phyloP scores from a whole-genome alignment of 2,329 filamentous ascomycete genomes.

The Xylaria arbuscula region DNA sequence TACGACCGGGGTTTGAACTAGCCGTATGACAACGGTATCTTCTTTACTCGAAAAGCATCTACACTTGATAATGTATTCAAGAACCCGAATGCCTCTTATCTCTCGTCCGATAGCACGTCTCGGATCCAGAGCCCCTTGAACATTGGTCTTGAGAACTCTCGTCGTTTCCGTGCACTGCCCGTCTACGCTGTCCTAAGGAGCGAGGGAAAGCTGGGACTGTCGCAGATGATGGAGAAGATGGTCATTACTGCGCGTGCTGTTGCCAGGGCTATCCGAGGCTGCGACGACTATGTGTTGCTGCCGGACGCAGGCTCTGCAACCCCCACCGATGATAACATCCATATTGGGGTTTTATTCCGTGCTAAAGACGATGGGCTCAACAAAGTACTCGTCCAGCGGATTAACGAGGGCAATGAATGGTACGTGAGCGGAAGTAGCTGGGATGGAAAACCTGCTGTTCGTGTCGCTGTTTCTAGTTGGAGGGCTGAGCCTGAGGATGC shows the following conservation, averaged over 20 bases:
- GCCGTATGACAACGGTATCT: constrained; percentile 93
- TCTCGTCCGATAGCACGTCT: constrained; percentile 58
- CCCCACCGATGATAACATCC: constrained; percentile 63
- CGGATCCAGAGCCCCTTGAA: constrained; percentile 83
- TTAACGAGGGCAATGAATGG: constrained; percentile 79
- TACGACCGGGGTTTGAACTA: constrained; percentile 47
- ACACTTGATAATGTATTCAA: constrained; percentile 74
- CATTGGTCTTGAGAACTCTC: constrained; percentile 89
- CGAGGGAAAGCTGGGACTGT: constrained; percentile 77
- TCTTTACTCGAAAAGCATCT: constrained; percentile 75
- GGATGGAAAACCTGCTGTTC: constrained; percentile 76
- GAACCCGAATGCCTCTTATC: constrained; percentile 88
- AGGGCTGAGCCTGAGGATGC: constrained; percentile 76
- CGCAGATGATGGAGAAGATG: constrained; percentile 76
- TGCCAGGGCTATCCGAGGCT: constrained; percentile 69
- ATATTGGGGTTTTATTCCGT: constrained; percentile 81
- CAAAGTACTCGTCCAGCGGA: constrained; percentile 70
- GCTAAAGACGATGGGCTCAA: constrained; percentile 76
- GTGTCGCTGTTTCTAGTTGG: constrained; percentile 92
- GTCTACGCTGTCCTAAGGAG: constrained; percentile 83
- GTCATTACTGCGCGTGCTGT: constrained; percentile 76
- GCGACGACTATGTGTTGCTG: constrained; percentile 51
- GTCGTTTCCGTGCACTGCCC: constrained; percentile 89
- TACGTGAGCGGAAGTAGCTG: constrained; percentile 87
- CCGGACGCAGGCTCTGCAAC: constrained; percentile 46